phyloP scores from a whole-genome alignment of 176 grass and related monocot species.

The Canna indica region DNA sequence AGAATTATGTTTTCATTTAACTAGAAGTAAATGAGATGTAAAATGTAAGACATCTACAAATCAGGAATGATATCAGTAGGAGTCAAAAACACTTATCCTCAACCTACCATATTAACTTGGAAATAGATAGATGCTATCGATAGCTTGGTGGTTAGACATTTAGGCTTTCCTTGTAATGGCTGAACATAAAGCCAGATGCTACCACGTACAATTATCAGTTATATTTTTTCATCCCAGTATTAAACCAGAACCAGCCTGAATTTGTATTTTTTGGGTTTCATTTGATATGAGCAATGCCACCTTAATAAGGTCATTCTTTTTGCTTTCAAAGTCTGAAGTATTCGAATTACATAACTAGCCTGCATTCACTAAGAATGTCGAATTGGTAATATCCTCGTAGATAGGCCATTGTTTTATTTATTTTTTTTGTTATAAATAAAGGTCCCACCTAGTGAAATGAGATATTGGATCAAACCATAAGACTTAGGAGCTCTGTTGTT shows the following conservation, averaged over 20 bases:
- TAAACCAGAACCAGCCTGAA: background rate
- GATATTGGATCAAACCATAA: slow-evolving; percentile 1
- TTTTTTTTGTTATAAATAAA: background rate
- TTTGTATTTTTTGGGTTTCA: background rate
- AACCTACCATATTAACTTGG: background rate
- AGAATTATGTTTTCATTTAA: background rate
- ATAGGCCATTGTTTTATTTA: background rate
- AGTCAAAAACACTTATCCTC: background rate
- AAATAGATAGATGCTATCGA: background rate
- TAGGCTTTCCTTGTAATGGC: no score
- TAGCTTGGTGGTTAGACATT: no score
- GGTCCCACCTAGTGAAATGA: background rate
- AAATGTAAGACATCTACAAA: background rate
- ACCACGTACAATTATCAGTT: background rate
- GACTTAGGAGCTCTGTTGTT: no score
- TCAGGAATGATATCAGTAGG: background rate
- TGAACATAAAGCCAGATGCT: background rate
- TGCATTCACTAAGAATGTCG: background rate
- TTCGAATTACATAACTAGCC: background rate
- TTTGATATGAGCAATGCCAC: background rate
- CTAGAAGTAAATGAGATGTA: background rate
- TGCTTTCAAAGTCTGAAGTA: background rate
- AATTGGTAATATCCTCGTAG: background rate
- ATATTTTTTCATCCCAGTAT: background rate
- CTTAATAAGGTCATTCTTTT: background rate